Evolutionary conservation across 1,284 basidiomycete genomes (phyloP).

Genomic region (Malassezia psittaci): DNA sequence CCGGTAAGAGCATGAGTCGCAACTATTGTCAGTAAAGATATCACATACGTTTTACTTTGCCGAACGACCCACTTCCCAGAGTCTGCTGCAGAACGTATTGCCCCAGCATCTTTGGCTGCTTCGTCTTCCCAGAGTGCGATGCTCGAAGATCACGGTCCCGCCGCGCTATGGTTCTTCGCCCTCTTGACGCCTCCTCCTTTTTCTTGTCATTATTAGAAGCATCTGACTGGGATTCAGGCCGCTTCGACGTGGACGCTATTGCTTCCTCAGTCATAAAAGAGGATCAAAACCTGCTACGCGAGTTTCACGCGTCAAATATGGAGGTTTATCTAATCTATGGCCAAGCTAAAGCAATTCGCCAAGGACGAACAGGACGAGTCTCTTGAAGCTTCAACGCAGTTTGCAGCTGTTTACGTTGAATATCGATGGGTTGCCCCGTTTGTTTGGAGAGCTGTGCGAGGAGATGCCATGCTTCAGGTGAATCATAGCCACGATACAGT

Average conservation of each 20-base stretch:
- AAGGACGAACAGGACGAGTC: conserved; percentile 24
- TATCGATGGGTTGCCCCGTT: conserved; percentile 13
- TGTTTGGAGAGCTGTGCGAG: conserved; percentile 29
- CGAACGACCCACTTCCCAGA: conserved; percentile 70
- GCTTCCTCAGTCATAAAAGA: no score
- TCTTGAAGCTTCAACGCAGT: conserved; percentile 38
- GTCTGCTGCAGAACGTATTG: conserved; percentile 49
- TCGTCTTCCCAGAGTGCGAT: conserved; percentile 5
- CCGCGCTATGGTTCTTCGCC: not conserved
- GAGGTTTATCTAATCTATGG: conserved; percentile 7
- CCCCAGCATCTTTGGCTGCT: conserved; percentile 38
- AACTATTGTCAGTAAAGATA: conserved; percentile 54
- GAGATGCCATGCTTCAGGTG: conserved; percentile 42
- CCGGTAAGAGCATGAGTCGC: conserved; percentile 87
- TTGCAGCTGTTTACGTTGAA: conserved; percentile 23
- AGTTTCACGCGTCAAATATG: not conserved
- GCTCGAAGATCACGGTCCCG: conserved; percentile 1
- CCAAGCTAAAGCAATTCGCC: conserved; percentile 15
- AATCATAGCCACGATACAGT: conserved; percentile 29
- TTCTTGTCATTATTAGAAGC: not conserved
- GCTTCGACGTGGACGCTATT: not conserved
- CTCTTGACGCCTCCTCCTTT: not conserved
- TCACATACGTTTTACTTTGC: conserved; percentile 86
- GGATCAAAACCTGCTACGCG: no score
- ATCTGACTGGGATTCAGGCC: not conserved